These are phyloP conservation scores for Hanseniaspora singularis DNA, from an alignment of 805 yeast genomes.

Conservation along the genomic window DNA sequence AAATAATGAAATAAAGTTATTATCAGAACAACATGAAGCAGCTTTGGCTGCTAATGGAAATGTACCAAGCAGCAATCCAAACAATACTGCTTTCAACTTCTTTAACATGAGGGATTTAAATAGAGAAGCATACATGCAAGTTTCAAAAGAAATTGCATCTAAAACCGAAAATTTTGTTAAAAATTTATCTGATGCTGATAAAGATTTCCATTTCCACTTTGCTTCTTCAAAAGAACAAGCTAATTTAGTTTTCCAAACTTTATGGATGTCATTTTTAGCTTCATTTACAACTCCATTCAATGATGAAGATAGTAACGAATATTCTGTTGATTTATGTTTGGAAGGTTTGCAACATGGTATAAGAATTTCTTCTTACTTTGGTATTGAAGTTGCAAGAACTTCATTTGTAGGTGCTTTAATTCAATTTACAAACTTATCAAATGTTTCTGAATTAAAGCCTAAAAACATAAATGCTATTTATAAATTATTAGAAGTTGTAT, in stretches of 20 bases:
- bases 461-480: slow-evolving; percentile 76
- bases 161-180: slow-evolving; percentile 80
- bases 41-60: slow-evolving; percentile 43
- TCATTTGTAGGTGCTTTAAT: slow-evolving; percentile 84
- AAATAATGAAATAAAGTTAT: slow-evolving; percentile 73
- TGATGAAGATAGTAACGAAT: slow-evolving; percentile 61
- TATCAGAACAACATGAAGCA: slow-evolving; percentile 90
- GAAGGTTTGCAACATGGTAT: slow-evolving; percentile 80
- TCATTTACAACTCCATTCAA: slow-evolving; percentile 89
- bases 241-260: slow-evolving; percentile 79
- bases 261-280: slow-evolving; percentile 95
- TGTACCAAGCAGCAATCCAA: no score
- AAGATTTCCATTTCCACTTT: slow-evolving; percentile 48
- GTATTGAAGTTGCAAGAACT: slow-evolving; percentile 68
- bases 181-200: slow-evolving; percentile 42
- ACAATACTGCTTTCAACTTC: slow-evolving; percentile 37
- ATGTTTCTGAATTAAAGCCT: slow-evolving; percentile 59
- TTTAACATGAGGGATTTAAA: slow-evolving; percentile 62
- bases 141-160: slow-evolving; percentile 79
- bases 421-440: slow-evolving; percentile 72
- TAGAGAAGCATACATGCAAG: slow-evolving; percentile 79
- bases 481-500: slow-evolving; percentile 62
- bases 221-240: slow-evolving; percentile 87
- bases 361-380: slow-evolving; percentile 73
- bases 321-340: slow-evolving; percentile 53